Evolutionary conservation across 2,329 filamentous ascomycete species (phyloP).

Genomic region (Grosmannia huntii): DNA sequence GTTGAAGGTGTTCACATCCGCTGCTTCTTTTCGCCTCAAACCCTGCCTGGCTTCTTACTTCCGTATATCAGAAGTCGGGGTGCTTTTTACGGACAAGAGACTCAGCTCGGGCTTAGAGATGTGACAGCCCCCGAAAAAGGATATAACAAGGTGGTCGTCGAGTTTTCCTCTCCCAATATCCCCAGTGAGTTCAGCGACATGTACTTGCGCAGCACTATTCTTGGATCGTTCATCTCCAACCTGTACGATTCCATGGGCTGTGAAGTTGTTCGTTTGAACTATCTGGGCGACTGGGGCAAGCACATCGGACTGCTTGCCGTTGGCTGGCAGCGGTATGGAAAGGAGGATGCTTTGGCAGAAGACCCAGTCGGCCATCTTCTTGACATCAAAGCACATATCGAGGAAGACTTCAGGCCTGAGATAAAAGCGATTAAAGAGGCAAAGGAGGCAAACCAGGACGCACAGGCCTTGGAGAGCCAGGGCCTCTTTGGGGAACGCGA

Average conservation of each 20-base stretch:
- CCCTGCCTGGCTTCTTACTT: conserved; percentile 43
- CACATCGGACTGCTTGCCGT: conserved; percentile 55
- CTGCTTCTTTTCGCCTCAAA: conserved; percentile 51
- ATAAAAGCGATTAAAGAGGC: conserved; percentile 40
- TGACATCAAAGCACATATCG: conserved; percentile 59
- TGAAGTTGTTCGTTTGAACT: conserved; percentile 61
- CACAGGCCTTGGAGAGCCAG: conserved; percentile 27
- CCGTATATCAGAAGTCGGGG: conserved; percentile 45
- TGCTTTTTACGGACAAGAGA: conserved; percentile 46
- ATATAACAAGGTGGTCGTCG: conserved; percentile 44
- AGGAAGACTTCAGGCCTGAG: conserved; percentile 48
- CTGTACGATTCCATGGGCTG: conserved; percentile 56
- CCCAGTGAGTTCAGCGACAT: conserved; percentile 62
- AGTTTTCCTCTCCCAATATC: conserved; percentile 67
- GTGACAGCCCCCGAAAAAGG: conserved; percentile 21
- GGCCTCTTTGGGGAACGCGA: conserved; percentile 38
- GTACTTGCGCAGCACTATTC: conserved; percentile 64
- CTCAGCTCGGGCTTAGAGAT: conserved; percentile 44
- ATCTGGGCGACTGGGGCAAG: conserved; percentile 69
- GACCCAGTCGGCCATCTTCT: conserved; percentile 63
- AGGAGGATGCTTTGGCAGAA: conserved; percentile 39
- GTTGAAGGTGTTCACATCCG: conserved; percentile 46
- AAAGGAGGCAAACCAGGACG: conserved; percentile 34
- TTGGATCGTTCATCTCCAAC: conserved; percentile 60
- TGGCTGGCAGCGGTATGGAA: conserved; percentile 56